Evolutionary conservation across 257 asterid genomes (phyloP).

Genomic region (Salvia miltiorrhiza): DNA sequence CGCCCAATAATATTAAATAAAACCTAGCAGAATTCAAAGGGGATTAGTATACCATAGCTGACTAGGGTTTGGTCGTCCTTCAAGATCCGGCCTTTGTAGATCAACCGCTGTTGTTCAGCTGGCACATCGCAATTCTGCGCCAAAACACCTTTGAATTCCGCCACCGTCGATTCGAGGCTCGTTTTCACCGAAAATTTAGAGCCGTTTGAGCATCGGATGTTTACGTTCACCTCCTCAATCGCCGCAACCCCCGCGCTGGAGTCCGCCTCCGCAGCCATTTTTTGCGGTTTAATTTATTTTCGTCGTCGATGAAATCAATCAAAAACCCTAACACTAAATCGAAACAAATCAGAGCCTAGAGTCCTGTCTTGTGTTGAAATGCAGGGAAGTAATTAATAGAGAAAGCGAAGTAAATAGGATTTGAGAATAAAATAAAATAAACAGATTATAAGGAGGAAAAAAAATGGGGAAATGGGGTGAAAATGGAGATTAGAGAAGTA

Average conservation of each 20-base stretch:
- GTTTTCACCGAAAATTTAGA: conserved; percentile 54
- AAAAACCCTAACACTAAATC: conserved; percentile 33
- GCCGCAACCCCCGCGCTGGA: conserved; percentile 33
- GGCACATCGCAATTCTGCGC: conserved; percentile 68
- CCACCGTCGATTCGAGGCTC: conserved; percentile 50
- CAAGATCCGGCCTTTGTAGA: conserved; percentile 69
- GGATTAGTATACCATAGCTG: conserved; percentile 46
- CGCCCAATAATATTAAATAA: not conserved
- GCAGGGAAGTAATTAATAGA: conserved; percentile 13
- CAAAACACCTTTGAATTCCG: conserved; percentile 48
- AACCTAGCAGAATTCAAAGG: not conserved
- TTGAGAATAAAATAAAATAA: not conserved
- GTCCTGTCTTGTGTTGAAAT: conserved; percentile 3
- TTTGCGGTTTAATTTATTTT: not conserved
- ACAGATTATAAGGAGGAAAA: not conserved
- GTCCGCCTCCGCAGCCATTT: conserved; percentile 51
- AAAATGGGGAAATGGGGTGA: not conserved
- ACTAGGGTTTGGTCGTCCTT: conserved; percentile 72
- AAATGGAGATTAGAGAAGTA: not conserved
- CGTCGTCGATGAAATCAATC: conserved; percentile 15
- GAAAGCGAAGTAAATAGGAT: not conserved
- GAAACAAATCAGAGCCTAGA: conserved; percentile 13
- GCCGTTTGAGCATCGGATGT: conserved; percentile 61
- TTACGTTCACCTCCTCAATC: conserved; percentile 48
- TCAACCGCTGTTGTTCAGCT: conserved; percentile 64